Base-by-base conservation (phyloP, 805 yeast genomes). In the Wickerhamomyces sydowiorum region DNA sequence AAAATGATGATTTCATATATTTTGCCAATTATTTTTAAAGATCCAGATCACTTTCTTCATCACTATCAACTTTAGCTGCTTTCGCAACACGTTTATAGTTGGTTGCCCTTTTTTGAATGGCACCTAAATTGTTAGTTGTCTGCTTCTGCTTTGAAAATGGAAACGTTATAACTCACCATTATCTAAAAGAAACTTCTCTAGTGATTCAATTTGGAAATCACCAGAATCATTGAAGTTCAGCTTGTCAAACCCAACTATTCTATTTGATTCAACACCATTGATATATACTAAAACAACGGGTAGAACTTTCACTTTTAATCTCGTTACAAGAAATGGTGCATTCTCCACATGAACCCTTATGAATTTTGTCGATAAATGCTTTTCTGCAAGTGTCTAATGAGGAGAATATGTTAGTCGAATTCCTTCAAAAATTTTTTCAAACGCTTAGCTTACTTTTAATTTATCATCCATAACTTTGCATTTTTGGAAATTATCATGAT, bases 261-360 rank as follows among this genome's bases (percentile, higher is more conserved):
- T 63, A 13, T 72, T 69, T 4, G 66, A 56, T 51, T 85, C 91
- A 35, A 69, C 60, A 1, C 90, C 90, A 29, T 73, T 65, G 12
- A 63, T 65, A 54, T 81, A 87, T 8, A 78, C 66, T 2, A 83
- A 60, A 2, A 86, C 79, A 49, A 80, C 81, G 0, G 96, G 96
- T 5, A 87, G 66, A 10, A 82, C 79, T 55, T 82, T 76, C 38
- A 88, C 70, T 3, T 68, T 65, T 31, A 88, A 68, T 54, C 77
- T 79, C 2, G 77, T 63, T 5, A 79, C 87, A 36, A 88, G 64
- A 54, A 87, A 87, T 4, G 95, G 89, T 1, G 90, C 84, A 30
- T 73, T 64, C 28, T 68, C 73, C 0, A 86, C 96, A 41, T 72
- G 67, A 4, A 84, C 72, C 36, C 73, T 68, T 18, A 73, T 59